These are phyloP conservation scores for Fragaria vesca DNA, from an alignment of 306 rosid genomes.

Conservation along the genomic window DNA sequence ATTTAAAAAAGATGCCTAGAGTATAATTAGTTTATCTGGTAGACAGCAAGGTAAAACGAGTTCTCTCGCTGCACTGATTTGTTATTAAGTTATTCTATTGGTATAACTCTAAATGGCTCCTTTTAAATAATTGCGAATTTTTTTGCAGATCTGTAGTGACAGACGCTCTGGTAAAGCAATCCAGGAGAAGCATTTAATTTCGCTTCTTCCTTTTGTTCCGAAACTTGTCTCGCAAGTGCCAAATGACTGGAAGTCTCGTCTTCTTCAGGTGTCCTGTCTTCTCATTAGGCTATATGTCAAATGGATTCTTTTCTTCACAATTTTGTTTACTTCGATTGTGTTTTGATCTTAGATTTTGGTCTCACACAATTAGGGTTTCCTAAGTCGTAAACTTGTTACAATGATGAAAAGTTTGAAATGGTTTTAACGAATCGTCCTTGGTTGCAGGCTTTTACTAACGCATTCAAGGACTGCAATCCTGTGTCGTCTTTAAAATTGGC, in stretches of 20 bases:
- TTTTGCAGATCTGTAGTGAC: slow-evolving; percentile 45
- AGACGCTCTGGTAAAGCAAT: slow-evolving; percentile 46
- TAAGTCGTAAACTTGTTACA: slow-evolving; percentile 19
- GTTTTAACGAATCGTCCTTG: background rate
- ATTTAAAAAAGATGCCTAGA: background rate
- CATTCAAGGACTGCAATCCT: slow-evolving; percentile 72
- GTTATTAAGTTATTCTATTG: background rate
- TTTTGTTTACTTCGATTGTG: background rate
- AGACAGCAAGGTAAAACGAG: background rate
- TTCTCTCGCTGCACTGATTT: background rate
- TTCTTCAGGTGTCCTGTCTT: slow-evolving; percentile 68
- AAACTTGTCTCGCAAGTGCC: slow-evolving; percentile 52
- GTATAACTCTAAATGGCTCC: background rate
- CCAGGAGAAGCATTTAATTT: slow-evolving; percentile 59
- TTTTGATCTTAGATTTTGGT: background rate
- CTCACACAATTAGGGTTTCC: background rate
- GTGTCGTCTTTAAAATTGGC: slow-evolving; percentile 64
- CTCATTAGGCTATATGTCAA: background rate
- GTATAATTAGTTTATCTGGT: background rate
- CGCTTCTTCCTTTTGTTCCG: slow-evolving; percentile 76
- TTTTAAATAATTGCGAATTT: slow-evolving; percentile 18
- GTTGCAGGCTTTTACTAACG: slow-evolving; percentile 68
- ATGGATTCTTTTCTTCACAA: background rate
- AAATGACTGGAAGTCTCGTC: slow-evolving; percentile 56
- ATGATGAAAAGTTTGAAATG: background rate